These are phyloP conservation scores for Cryptosporidium muris DNA, from an alignment of 169 alveolate genomes.

Conservation along the genomic window DNA sequence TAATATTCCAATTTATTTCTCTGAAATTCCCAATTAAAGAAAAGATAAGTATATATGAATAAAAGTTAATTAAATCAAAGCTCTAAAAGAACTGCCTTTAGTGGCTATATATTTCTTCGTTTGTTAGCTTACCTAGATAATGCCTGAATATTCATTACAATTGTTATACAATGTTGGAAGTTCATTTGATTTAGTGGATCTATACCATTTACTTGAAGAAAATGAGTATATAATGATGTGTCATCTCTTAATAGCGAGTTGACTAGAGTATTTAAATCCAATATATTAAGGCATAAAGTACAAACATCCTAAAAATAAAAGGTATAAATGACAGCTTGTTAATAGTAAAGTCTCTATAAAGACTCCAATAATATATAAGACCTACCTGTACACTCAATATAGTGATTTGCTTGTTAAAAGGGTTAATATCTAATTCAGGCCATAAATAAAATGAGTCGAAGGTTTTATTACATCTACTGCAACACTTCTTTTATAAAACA, in stretches of 20 bases:
- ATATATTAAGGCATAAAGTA: slow-evolving; percentile 31
- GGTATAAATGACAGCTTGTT: background rate
- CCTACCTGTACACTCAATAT: slow-evolving; percentile 25
- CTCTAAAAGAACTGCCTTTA: background rate
- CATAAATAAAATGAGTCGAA: slow-evolving; percentile 15
- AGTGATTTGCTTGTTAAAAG: slow-evolving; percentile 3
- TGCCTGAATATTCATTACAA: slow-evolving; percentile 26
- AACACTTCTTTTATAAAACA: background rate
- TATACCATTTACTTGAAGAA: slow-evolving; percentile 41
- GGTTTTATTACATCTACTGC: slow-evolving; percentile 17
- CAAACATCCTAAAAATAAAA: slow-evolving; percentile 34
- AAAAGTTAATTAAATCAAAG: background rate
- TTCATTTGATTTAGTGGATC: slow-evolving; percentile 9
- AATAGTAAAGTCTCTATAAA: background rate
- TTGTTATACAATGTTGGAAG: slow-evolving; percentile 53
- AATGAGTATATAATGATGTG: slow-evolving; percentile 28
- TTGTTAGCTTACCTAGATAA: slow-evolving; percentile 51
- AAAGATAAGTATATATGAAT: background rate
- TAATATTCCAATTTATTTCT: slow-evolving; percentile 5
- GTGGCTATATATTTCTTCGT: too few relatives aligned
- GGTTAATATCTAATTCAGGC: slow-evolving; percentile 8
- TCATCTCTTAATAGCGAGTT: slow-evolving; percentile 8
- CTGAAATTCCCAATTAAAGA: background rate
- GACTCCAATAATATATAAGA: background rate
- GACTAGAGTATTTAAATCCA: slow-evolving; percentile 29